Base-by-base conservation (phyloP, 495 filamentous ascomycete genomes). In the Aspergillus steynii region DNA sequence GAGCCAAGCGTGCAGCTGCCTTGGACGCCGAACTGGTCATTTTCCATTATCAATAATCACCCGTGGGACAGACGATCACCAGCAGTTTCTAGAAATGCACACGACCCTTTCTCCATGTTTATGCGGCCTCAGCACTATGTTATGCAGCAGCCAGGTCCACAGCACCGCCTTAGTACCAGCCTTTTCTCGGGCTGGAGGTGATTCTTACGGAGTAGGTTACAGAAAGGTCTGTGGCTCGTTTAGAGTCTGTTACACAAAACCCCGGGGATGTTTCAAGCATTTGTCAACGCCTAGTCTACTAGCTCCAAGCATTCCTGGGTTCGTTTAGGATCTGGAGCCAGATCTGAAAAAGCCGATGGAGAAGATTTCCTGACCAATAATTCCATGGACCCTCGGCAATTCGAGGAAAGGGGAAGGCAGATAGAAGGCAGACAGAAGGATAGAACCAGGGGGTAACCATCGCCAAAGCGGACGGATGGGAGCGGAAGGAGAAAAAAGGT, bases 41-140 rank as follows among this genome's bases (percentile, higher is more conserved):
- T 15, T 45, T 15, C 26, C 42, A 48, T 50, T 31, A 32, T 47
- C 55, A 58, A 20, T 50, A n/a, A 7, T 27, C 10, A 6, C 14
- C 55, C 37, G 45, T 29, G 45, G 31, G 45, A 34, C 51, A 31
- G 45, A 26, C 34, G 34, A 49, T 31, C 42, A 34, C 46, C 45
- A 29, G 20, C 46, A 25, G 28, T 47, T 58, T 58, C 47, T 20
- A 58, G 55, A 49, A 58, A 49, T 31, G 46, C 29, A 50, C 47
- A 34, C 45, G 48, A 29, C 26, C 25, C 29, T 29, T 53, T 53
- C 51, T 53, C 51, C 51, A 53, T 53, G 27, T 53, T 29, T 15
- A 29, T 53, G 51, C 51, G 7, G 5, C 15, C 51, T 53, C 29
- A n/a, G 10, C 51, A n/a, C 28, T 5, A 53, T 53, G 51, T 53